Evolutionary conservation across 257 asterid species (phyloP), one percentile per base, ranked within the genome.

Genomic region (Eucommia ulmoides): DNA sequence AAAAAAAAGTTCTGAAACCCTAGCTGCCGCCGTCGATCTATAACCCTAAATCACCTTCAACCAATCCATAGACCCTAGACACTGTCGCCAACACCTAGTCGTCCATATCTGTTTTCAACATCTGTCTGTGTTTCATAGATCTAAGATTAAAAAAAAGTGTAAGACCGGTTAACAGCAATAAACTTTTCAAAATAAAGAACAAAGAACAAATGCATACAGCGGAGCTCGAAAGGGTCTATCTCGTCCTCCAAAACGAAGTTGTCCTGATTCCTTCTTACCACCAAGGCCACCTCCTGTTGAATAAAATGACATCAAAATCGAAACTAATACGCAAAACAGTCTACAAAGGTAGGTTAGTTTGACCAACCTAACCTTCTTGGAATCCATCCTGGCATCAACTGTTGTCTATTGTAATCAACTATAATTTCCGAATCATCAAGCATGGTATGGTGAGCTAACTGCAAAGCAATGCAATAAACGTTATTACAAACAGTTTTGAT

Each of bases 311-410:
- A 11, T 29, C 47, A 54, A 59, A 54, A 60, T 23, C 18, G 56
- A 12, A 25, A 29, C 38, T 21, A 29, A 45, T 15, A 49, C 47
- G 23, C 58, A 29, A 21, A 62, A 51, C 50, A 59, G 20, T 10
- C 41, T 48, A 56, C 17, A 33, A 23, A 47, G 19, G 8, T 18
- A 54, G 18, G 46, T 16, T 44, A 20, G 23, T 9, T 57, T 52
- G 46, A 59, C 71, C 50, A 62, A 81, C 97, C 94, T 67, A 91
- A 70, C 67, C 99, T 77, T 81, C 99, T 81, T 15, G 99, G 96
- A 69, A 91, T 86, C 99, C 99, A 91, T 38, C 99, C 94, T 20
- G 95, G 86, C 98, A 86, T 91, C 70, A 91, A 73, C 41, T 82
- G 94, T 68, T 91, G 96, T 62, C 95, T 78, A 46, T 79, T 83